phyloP scores from a whole-genome alignment of 2,329 filamentous ascomycete species.

The Pseudogymnoascus sp. region DNA sequence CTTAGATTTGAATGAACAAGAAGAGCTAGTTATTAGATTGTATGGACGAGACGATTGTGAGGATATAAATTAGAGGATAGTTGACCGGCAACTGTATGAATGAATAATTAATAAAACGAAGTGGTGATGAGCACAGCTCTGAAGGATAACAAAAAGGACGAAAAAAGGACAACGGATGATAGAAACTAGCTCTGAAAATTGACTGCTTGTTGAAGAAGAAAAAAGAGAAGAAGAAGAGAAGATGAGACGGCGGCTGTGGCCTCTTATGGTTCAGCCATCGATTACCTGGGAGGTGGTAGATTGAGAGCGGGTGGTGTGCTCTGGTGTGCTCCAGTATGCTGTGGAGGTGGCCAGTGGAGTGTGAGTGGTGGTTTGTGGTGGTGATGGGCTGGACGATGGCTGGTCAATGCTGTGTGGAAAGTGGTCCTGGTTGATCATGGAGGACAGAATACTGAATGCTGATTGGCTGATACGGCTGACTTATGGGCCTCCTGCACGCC shows the following conservation, averaged over 20 bases:
- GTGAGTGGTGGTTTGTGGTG: not conserved
- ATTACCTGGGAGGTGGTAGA: slow-evolving; percentile 5
- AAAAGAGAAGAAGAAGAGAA: slow-evolving; percentile 21
- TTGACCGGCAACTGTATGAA: slow-evolving; percentile 43
- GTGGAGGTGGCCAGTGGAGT: not conserved
- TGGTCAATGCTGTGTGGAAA: not conserved
- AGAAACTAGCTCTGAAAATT: slow-evolving; percentile 43
- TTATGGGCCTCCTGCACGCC: slow-evolving; percentile 14
- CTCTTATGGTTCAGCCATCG: slow-evolving; percentile 23
- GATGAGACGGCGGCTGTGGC: slow-evolving; percentile 18
- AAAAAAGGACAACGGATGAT: slow-evolving; percentile 39
- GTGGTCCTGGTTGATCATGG: not conserved
- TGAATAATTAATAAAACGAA: slow-evolving; percentile 26
- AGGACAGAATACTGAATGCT: not conserved
- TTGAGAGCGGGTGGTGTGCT: not conserved
- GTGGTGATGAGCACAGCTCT: slow-evolving; percentile 48
- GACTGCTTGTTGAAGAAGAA: slow-evolving; percentile 56
- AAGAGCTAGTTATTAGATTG: slow-evolving; percentile 27
- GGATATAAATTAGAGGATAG: slow-evolving; percentile 45
- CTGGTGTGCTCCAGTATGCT: not conserved
- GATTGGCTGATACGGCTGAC: slow-evolving; percentile 10
- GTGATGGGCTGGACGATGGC: slow-evolving; percentile 12
- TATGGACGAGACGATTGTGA: slow-evolving; percentile 33
- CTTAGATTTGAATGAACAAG: slow-evolving; percentile 32
- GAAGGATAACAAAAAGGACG: slow-evolving; percentile 34